phyloP scores from a whole-genome alignment of 2,329 filamentous ascomycete genomes.

The Pyricularia grisea region DNA sequence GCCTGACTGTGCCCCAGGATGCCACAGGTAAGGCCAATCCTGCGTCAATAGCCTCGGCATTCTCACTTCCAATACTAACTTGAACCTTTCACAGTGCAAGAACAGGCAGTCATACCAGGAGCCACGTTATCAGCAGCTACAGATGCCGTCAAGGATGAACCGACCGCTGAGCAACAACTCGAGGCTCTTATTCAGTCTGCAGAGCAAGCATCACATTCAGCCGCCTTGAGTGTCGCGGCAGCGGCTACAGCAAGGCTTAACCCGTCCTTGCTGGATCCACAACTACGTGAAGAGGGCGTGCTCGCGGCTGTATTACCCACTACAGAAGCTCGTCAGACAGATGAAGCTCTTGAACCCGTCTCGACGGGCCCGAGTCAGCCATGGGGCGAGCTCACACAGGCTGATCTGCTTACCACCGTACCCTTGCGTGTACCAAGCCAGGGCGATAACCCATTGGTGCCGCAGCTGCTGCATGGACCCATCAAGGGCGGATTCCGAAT shows the following conservation, averaged over 20 bases:
- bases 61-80: not conserved
- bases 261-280: slow-evolving; percentile 43
- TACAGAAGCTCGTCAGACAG: slow-evolving; percentile 7
- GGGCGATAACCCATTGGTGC: not conserved
- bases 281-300: slow-evolving; percentile 18
- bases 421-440: slow-evolving; percentile 2
- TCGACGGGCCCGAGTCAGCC: slow-evolving; percentile 25
- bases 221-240: slow-evolving; percentile 45
- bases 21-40: not conserved
- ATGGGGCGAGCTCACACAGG: slow-evolving; percentile 46
- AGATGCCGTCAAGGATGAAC: slow-evolving; percentile 14
- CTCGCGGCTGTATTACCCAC: slow-evolving; percentile 5
- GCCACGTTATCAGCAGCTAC: not conserved
- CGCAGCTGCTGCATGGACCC: not conserved
- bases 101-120: slow-evolving; percentile 5
- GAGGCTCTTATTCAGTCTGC: slow-evolving; percentile 31
- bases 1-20: not conserved
- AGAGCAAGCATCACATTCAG: slow-evolving; percentile 29
- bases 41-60: not conserved
- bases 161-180: slow-evolving; percentile 39
- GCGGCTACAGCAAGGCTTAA: slow-evolving; percentile 47
- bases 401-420: not conserved
- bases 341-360: slow-evolving; percentile 3
- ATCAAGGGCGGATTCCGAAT: slow-evolving; percentile 43
- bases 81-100: not conserved